These are phyloP conservation scores for Eucalyptus grandis DNA, from an alignment of 345 rosid species.

Conservation along the genomic window DNA sequence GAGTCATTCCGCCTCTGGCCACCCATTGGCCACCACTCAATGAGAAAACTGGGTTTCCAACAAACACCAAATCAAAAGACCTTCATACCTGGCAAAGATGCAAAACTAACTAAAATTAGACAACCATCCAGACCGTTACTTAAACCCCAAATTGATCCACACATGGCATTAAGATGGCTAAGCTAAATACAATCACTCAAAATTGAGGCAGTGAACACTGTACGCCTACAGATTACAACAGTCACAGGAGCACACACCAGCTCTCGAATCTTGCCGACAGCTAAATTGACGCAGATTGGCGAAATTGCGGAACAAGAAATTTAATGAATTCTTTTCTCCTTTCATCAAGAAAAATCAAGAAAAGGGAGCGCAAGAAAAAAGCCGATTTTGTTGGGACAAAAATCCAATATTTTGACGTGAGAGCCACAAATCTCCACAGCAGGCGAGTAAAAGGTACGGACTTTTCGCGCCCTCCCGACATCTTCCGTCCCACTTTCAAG, in stretches of 20 bases:
- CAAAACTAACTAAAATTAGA: neutral
- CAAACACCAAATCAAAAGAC: neutral
- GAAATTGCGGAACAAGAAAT: neutral
- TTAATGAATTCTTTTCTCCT: neutral
- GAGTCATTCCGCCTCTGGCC: slow-evolving; percentile 30
- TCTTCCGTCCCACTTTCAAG: neutral
- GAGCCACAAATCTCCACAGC: neutral
- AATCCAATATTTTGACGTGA: neutral
- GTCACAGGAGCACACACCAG: neutral
- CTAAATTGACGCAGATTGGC: neutral
- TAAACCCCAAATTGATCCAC: neutral
- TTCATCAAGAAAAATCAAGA: neutral
- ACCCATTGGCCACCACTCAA: slow-evolving; percentile 5
- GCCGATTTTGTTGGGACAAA: neutral
- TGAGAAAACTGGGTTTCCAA: neutral
- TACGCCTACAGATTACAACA: neutral
- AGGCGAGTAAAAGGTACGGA: neutral
- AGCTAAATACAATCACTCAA: neutral
- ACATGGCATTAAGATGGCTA: neutral
- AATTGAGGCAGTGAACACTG: neutral
- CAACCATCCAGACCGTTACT: neutral
- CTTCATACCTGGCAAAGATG: neutral
- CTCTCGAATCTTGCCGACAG: neutral
- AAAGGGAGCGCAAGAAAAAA: neutral
- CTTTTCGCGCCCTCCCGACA: neutral